Evolutionary conservation across 768 basidiomycete genomes (phyloP).

Genomic region (Obba rivulosa): DNA sequence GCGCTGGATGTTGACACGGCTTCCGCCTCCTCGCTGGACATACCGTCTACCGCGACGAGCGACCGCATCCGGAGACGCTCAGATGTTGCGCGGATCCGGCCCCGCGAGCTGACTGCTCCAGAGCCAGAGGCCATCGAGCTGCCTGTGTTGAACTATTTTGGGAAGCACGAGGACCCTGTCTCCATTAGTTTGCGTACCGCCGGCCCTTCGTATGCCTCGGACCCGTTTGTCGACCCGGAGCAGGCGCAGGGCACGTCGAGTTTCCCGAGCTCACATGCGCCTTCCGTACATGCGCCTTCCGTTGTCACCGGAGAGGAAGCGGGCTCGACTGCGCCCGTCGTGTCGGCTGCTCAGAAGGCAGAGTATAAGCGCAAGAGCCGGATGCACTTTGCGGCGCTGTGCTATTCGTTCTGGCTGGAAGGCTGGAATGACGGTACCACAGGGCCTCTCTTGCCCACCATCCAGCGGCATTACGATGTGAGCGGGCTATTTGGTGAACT

Average conservation of each 20-base stretch:
- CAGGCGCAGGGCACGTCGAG: slow-evolving; percentile 10
- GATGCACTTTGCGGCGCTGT: slow-evolving; percentile 51
- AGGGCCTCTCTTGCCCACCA: slow-evolving; percentile 69
- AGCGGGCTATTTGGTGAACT: slow-evolving; percentile 1
- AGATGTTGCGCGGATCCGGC: slow-evolving; percentile 9
- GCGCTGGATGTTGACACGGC: slow-evolving; percentile 8
- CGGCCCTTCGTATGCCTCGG: neutral
- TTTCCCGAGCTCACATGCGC: slow-evolving; percentile 15
- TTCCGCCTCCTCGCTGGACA: slow-evolving; percentile 13
- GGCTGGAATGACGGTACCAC: slow-evolving; percentile 79
- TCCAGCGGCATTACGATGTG: slow-evolving; percentile 53
- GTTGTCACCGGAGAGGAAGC: slow-evolving; percentile 5
- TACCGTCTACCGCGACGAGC: slow-evolving; percentile 9
- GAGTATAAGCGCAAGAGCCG: slow-evolving; percentile 7
- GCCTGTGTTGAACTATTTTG: slow-evolving; percentile 3
- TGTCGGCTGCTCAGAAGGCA: slow-evolving; percentile 16
- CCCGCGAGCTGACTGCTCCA: slow-evolving; percentile 4
- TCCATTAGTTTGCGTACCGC: neutral
- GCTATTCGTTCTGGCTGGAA: slow-evolving; percentile 51
- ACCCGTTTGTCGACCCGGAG: neutral
- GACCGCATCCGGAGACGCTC: slow-evolving; percentile 17
- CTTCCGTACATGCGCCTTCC: slow-evolving; percentile 5
- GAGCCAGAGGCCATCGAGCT: slow-evolving; percentile 18
- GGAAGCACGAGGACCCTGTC: slow-evolving; percentile 1
- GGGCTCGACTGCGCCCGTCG: slow-evolving; percentile 10